These are phyloP conservation scores for Pichia cephalocereana DNA, from an alignment of 805 yeast species.

Conservation along the genomic window DNA sequence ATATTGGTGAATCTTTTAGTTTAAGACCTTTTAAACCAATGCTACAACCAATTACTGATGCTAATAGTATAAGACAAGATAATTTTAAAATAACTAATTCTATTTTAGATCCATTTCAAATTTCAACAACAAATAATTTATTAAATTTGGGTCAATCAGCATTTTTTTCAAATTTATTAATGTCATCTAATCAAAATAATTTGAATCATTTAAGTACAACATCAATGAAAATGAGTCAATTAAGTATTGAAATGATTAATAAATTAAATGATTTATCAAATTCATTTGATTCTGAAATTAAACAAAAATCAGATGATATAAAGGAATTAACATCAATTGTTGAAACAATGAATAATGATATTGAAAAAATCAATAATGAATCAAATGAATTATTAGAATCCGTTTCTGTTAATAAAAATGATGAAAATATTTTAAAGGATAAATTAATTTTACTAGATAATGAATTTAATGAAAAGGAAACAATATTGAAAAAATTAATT, in stretches of 20 bases:
- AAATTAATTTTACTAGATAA: slow-evolving; percentile 10
- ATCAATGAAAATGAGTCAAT: slow-evolving; percentile 44
- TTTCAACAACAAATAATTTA: not conserved
- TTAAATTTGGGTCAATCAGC: slow-evolving; percentile 1
- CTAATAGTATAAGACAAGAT: not conserved
- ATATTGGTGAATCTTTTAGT: slow-evolving; percentile 16
- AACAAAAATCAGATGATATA: slow-evolving; percentile 29
- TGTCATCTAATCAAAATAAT: not conserved
- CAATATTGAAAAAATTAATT: slow-evolving; percentile 20
- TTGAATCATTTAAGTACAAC: slow-evolving; percentile 37
- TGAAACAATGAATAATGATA: slow-evolving; percentile 25
- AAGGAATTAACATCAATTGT: slow-evolving; percentile 22
- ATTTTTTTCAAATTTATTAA: not conserved
- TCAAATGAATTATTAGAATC: slow-evolving; percentile 13
- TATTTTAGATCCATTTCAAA: slow-evolving; percentile 9
- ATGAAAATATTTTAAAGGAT: not conserved
- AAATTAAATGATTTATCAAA: slow-evolving; percentile 37
- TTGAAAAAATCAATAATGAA: slow-evolving; percentile 22
- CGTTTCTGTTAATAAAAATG: slow-evolving; percentile 1
- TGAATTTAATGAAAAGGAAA: slow-evolving; percentile 15
- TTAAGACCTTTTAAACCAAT: slow-evolving; percentile 18
- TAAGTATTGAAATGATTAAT: slow-evolving; percentile 40
- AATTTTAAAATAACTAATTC: not conserved
- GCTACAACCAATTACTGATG: not conserved
- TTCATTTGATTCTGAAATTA: slow-evolving; percentile 48